phyloP scores from a whole-genome alignment of 441 rosid species.

The Adansonia gregorii region DNA sequence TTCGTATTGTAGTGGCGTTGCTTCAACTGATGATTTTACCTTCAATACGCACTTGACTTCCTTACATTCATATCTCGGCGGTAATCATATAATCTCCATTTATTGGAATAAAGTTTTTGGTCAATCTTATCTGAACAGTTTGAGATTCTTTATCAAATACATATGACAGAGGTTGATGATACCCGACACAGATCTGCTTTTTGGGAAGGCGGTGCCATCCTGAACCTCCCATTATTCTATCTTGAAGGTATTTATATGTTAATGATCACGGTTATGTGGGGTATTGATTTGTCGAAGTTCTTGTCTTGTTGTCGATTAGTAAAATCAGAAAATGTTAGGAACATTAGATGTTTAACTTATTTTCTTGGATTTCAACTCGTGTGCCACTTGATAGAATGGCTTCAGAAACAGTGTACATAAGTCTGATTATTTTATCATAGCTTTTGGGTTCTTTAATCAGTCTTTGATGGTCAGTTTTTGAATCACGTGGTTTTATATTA shows the following conservation, averaged over 20 bases:
- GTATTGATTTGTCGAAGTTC: neutral
- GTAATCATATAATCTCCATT: constrained; percentile 41
- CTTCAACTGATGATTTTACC: constrained; percentile 45
- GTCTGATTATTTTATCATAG: neutral
- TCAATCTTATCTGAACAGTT: neutral
- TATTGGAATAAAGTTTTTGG: neutral
- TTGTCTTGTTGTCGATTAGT: neutral
- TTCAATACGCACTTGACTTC: constrained; percentile 87
- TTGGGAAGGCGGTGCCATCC: constrained; percentile 78
- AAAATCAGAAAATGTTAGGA: neutral
- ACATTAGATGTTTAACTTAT: neutral
- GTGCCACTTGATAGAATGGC: neutral
- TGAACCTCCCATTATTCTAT: constrained; percentile 75
- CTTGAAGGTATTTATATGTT: constrained; percentile 64
- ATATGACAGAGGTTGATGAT: constrained; percentile 80
- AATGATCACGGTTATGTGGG: neutral
- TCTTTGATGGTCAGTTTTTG: neutral
- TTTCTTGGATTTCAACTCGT: neutral
- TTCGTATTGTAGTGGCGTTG: constrained; percentile 35
- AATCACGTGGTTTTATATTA: constrained; percentile 10
- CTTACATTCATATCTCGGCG: constrained; percentile 87
- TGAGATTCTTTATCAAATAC: constrained; percentile 17
- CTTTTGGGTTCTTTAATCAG: neutral
- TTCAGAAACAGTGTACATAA: neutral
- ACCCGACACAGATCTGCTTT: constrained; percentile 68